Evolutionary conservation across 1,284 basidiomycete species (phyloP).

Genomic region (Ceratobasidium sp.): DNA sequence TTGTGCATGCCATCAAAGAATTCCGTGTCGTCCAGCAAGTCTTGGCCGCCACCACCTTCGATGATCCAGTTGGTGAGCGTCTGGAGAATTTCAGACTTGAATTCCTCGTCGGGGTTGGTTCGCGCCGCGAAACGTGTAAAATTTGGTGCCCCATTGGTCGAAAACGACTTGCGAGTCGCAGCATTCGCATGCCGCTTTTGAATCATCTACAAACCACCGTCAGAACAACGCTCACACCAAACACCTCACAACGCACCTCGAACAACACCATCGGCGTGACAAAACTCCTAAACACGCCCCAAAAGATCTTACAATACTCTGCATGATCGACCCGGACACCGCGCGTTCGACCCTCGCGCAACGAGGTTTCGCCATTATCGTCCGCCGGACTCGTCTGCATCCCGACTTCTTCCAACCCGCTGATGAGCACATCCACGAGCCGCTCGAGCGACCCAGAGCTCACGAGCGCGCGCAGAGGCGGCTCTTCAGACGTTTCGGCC

Average conservation of each 20-base stretch:
- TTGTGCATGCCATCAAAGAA: conserved; percentile 69
- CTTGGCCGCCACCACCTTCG: conserved; percentile 78
- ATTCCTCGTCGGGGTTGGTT: conserved; percentile 26
- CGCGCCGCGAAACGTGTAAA: conserved; percentile 19
- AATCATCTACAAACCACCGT: conserved; percentile 66
- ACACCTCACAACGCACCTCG: conserved; percentile 70
- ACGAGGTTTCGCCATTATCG: conserved; percentile 84
- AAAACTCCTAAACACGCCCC: conserved; percentile 83
- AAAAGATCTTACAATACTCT: conserved; percentile 82
- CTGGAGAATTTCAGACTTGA: conserved; percentile 72
- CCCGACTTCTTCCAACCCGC: conserved; percentile 77
- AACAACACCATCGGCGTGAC: conserved; percentile 83
- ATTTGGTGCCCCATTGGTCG: not conserved
- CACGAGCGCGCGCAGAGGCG: conserved; percentile 80
- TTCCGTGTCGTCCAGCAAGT: conserved; percentile 76
- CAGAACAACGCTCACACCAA: conserved; percentile 40
- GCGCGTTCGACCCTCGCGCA: conserved; percentile 76
- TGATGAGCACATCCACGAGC: conserved; percentile 79
- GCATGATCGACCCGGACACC: conserved; percentile 76
- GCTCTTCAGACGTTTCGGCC: conserved; percentile 66
- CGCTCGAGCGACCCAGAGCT: conserved; percentile 81
- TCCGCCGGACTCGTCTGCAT: conserved; percentile 79
- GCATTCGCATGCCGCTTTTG: conserved; percentile 75
- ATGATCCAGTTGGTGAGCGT: conserved; percentile 78
- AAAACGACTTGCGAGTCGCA: conserved; percentile 30